phyloP scores from a whole-genome alignment of 768 basidiomycete genomes.

The Leccinum obscurum region DNA sequence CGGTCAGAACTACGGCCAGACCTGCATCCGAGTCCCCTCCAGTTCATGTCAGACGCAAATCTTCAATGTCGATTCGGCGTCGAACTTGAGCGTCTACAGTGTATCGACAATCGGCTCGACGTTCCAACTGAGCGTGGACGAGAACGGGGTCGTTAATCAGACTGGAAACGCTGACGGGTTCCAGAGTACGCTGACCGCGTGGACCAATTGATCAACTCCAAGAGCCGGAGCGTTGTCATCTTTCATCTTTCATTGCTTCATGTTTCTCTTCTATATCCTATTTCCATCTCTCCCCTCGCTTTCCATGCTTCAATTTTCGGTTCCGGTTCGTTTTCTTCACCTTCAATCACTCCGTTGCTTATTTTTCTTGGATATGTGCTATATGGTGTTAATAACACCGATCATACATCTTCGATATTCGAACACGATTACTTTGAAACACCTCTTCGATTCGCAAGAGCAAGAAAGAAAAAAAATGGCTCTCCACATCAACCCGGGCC shows the following conservation, averaged over 20 bases:
- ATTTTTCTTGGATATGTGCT: no score
- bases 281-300: no score
- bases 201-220: not conserved
- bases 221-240: not conserved
- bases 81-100: slow-evolving; percentile 41
- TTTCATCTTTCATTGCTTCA: not conserved
- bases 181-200: not conserved
- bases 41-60: slow-evolving; percentile 44
- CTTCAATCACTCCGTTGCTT: no score
- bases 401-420: no score
- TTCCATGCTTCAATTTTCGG: no score
- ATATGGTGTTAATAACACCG: no score
- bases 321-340: no score
- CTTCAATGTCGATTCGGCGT: slow-evolving; percentile 40
- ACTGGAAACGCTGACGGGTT: slow-evolving; percentile 27
- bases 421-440: no score
- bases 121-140: slow-evolving; percentile 41
- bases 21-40: slow-evolving; percentile 32
- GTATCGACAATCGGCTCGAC: slow-evolving; percentile 46
- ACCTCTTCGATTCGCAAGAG: no score
- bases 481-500: no score
- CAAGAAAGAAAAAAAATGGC: no score
- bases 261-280: not conserved
- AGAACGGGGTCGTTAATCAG: slow-evolving; percentile 34
- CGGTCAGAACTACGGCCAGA: slow-evolving; percentile 37